Evolutionary conservation across 129 eudicot species (phyloP), one percentile per base, ranked within the genome.

Genomic region (Erigeron canadensis): DNA sequence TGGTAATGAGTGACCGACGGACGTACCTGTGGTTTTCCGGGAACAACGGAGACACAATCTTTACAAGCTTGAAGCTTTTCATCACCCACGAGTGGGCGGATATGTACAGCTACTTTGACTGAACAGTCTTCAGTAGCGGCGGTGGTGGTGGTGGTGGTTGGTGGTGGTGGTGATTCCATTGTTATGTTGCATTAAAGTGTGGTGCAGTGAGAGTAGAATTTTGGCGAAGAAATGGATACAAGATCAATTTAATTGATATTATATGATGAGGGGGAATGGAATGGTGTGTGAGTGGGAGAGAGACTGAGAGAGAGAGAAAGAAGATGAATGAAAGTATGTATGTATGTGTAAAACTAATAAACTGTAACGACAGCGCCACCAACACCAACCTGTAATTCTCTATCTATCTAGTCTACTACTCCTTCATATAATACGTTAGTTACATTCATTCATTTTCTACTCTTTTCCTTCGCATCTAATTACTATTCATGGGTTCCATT

Each of bases 41-140:
- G 87, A 45, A 85, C 87, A 51, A 93, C 85, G 38, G 87, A 11
- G 59, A 93, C 98, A 73, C 96, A 89, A 79, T 93, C 98, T 64
- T 89, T 82, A 79, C 98, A 93, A 10, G 92, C 98, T 63, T 89
- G 98, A 60, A 93, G 84, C 81, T 77, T 79, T 73, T 93, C 98
- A 81, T 93, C 98, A 15, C 92, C 98, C 23, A 93, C 86, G 38
- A 93, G 87, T 0, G 98, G 98, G 22, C 98, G 84, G 41, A 93
- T 81, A 69, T 93, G 98, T 57, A 93, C 89, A 1, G 98, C 98
- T n/a, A 93, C 98, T 83, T 89, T 93, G 8, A 93, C 98, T 73
- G 90, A 87, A 38, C 98, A 93, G 69, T 93, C 96, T 63, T 83
- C 96, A 71, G 70, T 60, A 63, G 71, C 48, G 61, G 57, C 41